These are phyloP conservation scores for Kodamaea restingae DNA, from an alignment of 805 yeast species.

Conservation along the genomic window DNA sequence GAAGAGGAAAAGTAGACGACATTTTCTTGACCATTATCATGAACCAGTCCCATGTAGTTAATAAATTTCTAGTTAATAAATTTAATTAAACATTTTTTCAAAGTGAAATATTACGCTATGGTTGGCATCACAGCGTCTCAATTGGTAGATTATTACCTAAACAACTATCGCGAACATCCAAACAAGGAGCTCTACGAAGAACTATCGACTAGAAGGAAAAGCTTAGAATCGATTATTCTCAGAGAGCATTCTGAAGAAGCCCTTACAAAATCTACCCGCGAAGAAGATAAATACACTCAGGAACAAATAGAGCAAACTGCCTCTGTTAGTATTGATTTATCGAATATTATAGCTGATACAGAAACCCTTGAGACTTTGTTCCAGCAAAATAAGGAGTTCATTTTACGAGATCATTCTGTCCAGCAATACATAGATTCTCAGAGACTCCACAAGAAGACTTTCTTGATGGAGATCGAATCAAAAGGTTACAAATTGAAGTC, in stretches of 20 bases:
- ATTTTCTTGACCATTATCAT: too few relatives aligned
- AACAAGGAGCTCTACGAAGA: too few relatives aligned
- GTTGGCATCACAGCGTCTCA: too few relatives aligned
- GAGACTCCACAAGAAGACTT: slow-evolving; percentile 18
- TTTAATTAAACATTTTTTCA: too few relatives aligned
- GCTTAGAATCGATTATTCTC: too few relatives aligned
- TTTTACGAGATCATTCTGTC: slow-evolving; percentile 11
- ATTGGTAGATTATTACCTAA: too few relatives aligned
- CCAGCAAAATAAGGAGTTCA: slow-evolving; percentile 8
- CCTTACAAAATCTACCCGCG: too few relatives aligned
- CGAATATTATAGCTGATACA: slow-evolving; percentile 17
- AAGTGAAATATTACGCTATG: slow-evolving; percentile 1
- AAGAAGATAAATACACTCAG: not conserved
- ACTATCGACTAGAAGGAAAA: too few relatives aligned
- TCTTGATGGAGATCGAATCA: slow-evolving; percentile 21
- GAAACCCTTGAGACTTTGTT: slow-evolving; percentile 15
- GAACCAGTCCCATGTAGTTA: too few relatives aligned
- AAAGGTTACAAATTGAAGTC: slow-evolving; percentile 18
- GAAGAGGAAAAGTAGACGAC: slow-evolving; percentile 17
- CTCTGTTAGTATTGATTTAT: slow-evolving; percentile 7
- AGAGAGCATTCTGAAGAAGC: too few relatives aligned
- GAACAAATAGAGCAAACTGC: not conserved
- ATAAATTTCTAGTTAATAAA: too few relatives aligned
- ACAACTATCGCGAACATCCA: not conserved
- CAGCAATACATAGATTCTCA: slow-evolving; percentile 16